Base-by-base conservation (phyloP, 352 stramenopile genomes). In the Aphanomyces invadans region DNA sequence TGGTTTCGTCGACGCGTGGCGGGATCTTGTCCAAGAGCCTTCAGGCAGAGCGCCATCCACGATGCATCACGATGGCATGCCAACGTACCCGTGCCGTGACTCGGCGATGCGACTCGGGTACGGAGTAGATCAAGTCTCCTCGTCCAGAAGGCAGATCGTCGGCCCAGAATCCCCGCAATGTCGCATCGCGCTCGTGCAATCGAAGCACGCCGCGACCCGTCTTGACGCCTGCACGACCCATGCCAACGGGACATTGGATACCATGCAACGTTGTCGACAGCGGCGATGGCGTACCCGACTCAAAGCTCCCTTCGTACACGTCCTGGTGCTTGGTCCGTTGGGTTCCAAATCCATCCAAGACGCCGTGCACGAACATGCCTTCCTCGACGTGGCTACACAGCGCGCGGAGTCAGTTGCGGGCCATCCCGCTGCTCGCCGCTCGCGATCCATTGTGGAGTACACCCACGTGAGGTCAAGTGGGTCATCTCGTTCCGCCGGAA, bases 131-230 rank as follows among this genome's bases (percentile, higher is more conserved):
- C 59, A 85, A 79, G 28, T 88, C 78, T 4, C 79, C 81, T 33
- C 79, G 75, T 26, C 81, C 79, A 38, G 77, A 74, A 74, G 87
- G 82, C 3, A 72, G 72, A 52, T 87, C 80, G 55, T 88, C 78
- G 28, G 79, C 74, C 81, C 79, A 88, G 49, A 88, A 90, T 0
- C 79, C 81, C 0, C 81, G 73, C 46, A 88, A 74, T 31, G 81
- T 83, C 12, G 74, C 78, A 15, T 56, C 54, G 4, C 36, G 15
- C 7, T 70, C 60, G 12, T 74, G 39, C 38, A 4, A 3, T 74
- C 69, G 57, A 83, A 87, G 23, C 65, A 73, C 56, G 72, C 73
- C 25, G 56, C 75, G 0, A 71, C 81, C 19, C 75, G 74, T 10
- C 21, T 60, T 60, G 17, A 17, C 21, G 7, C 79, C 81, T 10